A percentile compares a stretch with the other conserved stretches of the same genome.
Evolutionary conservation across 1,284 basidiomycete species (phyloP).

Genomic region (Rhodotorula mucilaginosa): DNA sequence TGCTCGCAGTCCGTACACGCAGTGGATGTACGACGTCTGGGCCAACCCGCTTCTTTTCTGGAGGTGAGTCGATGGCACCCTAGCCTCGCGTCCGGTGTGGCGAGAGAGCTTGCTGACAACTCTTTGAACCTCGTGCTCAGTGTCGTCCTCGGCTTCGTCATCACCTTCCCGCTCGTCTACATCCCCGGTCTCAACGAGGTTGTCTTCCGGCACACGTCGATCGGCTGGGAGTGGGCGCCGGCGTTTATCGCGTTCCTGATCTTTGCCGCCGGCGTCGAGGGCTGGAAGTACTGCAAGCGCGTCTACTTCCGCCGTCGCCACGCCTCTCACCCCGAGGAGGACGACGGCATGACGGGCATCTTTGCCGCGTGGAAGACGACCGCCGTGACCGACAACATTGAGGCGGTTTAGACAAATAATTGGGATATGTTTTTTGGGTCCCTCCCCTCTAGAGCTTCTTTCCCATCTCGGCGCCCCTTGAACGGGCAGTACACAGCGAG

Average conservation of each 20-base stretch:
- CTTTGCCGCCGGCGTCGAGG: conserved; percentile 30
- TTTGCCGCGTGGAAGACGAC: conserved; percentile 36
- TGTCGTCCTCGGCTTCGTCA: conserved; percentile 55
- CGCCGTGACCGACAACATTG: background rate
- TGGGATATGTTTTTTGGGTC: background rate
- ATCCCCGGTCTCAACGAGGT: conserved; percentile 23
- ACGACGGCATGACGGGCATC: conserved; percentile 18
- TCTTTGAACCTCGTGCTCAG: background rate
- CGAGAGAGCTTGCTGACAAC: conserved; percentile 55
- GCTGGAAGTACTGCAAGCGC: conserved; percentile 37
- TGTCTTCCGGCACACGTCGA: conserved; percentile 28
- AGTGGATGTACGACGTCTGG: conserved; percentile 32
- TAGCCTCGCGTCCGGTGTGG: conserved; percentile 49
- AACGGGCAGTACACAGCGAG: too few species aligned
- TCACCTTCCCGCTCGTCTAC: conserved; percentile 56
- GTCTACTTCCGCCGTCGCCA: conserved; percentile 28
- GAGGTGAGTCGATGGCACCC: conserved; percentile 38
- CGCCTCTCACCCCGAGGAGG: conserved; percentile 15
- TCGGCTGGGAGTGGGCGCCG: conserved; percentile 33
- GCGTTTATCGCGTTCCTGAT: conserved; percentile 26
- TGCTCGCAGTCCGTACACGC: conserved; percentile 18
- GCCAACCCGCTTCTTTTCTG: conserved; percentile 45
- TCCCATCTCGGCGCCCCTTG: too few species aligned
- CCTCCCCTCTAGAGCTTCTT: too few species aligned
- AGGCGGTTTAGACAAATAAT: background rate